Conservation (phyloP, 768 basidiomycete genomes). For the Rhodocollybia butyracea region DNA sequence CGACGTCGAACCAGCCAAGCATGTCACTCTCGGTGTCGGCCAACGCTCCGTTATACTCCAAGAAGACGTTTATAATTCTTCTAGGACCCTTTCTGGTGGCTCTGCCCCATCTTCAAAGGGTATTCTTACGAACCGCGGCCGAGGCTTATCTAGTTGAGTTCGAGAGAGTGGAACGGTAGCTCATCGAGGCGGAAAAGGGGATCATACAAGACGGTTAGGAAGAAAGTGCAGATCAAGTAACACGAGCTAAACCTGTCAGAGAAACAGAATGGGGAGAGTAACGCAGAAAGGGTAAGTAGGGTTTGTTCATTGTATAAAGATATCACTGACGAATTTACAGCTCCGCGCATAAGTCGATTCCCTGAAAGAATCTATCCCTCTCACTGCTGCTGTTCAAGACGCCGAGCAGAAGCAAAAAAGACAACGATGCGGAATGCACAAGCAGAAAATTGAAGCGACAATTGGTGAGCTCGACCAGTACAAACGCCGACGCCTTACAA, state of each 20-base stretch:
- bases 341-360: conserved; percentile 65
- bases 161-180: conserved; percentile 42
- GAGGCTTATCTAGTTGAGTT: conserved; percentile 43
- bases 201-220: conserved; percentile 53
- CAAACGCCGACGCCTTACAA: conserved; percentile 87
- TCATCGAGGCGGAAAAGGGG: conserved; percentile 49
- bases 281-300: conserved; percentile 70
- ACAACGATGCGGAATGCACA: conserved; percentile 78
- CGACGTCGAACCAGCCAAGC: conserved; percentile 82
- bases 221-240: conserved; percentile 84
- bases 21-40: conserved; percentile 78
- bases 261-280: conserved; percentile 85
- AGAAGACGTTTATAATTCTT: conserved; percentile 95
- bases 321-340: not conserved
- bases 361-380: conserved; percentile 58
- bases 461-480: conserved; percentile 91
- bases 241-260: conserved; percentile 82
- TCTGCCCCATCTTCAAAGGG: conserved; percentile 76
- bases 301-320: not conserved
- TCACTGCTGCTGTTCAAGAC: conserved; percentile 54
- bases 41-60: conserved; percentile 89
- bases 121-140: conserved; percentile 62
- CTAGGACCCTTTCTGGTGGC: conserved; percentile 90
- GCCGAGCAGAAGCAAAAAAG: conserved; percentile 71
- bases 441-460: conserved; percentile 91